Conservation (phyloP, 2,329 filamentous ascomycete species). For the Dactylellina leptospora region DNA sequence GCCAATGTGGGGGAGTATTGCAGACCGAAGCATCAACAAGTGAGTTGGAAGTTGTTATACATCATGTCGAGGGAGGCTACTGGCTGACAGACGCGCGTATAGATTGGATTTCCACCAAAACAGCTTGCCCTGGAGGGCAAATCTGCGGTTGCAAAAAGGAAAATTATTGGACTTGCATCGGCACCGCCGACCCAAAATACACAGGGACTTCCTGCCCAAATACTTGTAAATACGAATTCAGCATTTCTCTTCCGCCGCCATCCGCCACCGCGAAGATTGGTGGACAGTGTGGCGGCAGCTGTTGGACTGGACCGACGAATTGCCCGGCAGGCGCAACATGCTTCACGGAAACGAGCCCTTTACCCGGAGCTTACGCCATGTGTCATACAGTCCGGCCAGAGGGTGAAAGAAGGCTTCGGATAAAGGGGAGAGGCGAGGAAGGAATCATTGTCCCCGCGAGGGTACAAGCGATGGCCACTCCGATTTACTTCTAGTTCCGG, state of each 20-base stretch:
- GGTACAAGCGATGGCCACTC: slow-evolving; percentile 40
- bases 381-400: slow-evolving; percentile 29
- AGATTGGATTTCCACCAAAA: slow-evolving; percentile 31
- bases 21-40: slow-evolving; percentile 4
- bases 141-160: slow-evolving; percentile 23
- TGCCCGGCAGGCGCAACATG: slow-evolving; percentile 34
- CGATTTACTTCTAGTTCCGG: slow-evolving; percentile 22
- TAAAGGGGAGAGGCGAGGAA: slow-evolving; percentile 29
- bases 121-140: slow-evolving; percentile 25
- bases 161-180: slow-evolving; percentile 33
- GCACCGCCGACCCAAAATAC: slow-evolving; percentile 2
- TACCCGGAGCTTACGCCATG: slow-evolving; percentile 37
- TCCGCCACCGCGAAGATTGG: slow-evolving; percentile 39
- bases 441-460: slow-evolving; percentile 36
- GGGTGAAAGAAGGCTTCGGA: slow-evolving; percentile 2
- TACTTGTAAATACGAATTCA: slow-evolving; percentile 36
- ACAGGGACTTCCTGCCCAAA: slow-evolving; percentile 26
- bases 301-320: slow-evolving; percentile 49
- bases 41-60: too few species aligned
- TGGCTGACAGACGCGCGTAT: neutral
- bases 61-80: neutral
- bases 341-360: slow-evolving; percentile 28
- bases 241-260: slow-evolving; percentile 11
- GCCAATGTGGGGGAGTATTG: slow-evolving; percentile 44
- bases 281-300: slow-evolving; percentile 44